Conservation (phyloP, 2,329 filamentous ascomycete species). For the Fusarium newnesense region DNA sequence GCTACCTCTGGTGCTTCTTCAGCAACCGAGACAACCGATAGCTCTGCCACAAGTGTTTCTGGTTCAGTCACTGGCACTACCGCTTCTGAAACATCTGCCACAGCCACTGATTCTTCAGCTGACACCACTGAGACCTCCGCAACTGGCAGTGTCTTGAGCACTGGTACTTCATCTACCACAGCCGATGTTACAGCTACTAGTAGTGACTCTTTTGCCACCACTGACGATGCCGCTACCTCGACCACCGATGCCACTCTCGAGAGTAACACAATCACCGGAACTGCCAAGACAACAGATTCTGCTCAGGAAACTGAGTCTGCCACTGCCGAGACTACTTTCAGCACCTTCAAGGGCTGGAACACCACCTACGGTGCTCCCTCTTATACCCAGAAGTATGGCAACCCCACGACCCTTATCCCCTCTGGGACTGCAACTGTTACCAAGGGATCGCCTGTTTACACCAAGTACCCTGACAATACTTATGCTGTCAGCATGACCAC, state of each 20-base stretch:
- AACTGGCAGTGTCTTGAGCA: background rate
- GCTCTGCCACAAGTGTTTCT: conserved; percentile 29
- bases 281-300: background rate
- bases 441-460: conserved; percentile 19
- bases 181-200: background rate
- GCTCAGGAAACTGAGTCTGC: conserved; percentile 3
- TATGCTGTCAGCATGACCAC: conserved; percentile 30
- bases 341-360: conserved; percentile 34
- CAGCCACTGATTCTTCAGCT: conserved; percentile 1
- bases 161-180: background rate
- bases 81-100: background rate
- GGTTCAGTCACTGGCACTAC: conserved; percentile 8
- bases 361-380: conserved; percentile 13
- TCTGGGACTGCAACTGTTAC: background rate
- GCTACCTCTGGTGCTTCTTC: background rate
- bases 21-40: conserved; percentile 23
- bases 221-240: background rate
- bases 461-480: conserved; percentile 13
- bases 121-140: background rate
- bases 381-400: conserved; percentile 13
- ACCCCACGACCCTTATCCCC: conserved; percentile 6
- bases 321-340: conserved; percentile 16
- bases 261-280: background rate
- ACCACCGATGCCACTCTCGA: background rate
- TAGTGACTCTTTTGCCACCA: background rate